Percentiles rank a stretch among this genome's conserved stretches.
phyloP scores from a whole-genome alignment of 441 rosid species.

The Pelargonium citronellum region DNA sequence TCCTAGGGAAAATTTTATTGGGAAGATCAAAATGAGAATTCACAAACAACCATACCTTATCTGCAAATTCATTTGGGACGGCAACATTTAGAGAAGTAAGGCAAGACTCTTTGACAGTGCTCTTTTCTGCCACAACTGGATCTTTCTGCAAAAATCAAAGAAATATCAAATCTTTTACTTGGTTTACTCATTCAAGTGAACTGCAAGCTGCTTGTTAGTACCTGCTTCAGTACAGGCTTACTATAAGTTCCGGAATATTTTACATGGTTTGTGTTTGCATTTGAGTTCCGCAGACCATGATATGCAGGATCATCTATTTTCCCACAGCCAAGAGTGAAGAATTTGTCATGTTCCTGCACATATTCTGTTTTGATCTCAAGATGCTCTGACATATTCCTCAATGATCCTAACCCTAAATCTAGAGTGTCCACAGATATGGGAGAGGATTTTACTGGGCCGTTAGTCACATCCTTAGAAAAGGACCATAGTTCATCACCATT shows the following conservation, averaged over 20 bases:
- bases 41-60: conserved; percentile 31
- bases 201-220: conserved; percentile 25
- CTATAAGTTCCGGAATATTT: conserved; percentile 36
- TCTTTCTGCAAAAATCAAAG: conserved; percentile 35
- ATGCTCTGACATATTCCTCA: conserved; percentile 32
- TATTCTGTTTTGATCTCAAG: conserved; percentile 45
- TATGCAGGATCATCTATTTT: conserved; percentile 39
- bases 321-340: conserved; percentile 33
- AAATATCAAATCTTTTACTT: neutral
- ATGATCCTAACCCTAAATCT: conserved; percentile 40
- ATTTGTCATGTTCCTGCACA: conserved; percentile 44
- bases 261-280: conserved; percentile 26
- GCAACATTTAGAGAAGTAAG: conserved; percentile 25
- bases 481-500: conserved; percentile 75
- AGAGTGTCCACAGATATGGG: conserved; percentile 46
- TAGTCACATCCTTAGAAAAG: conserved; percentile 53
- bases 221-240: conserved; percentile 46
- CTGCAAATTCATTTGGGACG: conserved; percentile 23
- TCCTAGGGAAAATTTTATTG: neutral
- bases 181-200: conserved; percentile 14
- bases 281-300: conserved; percentile 32
- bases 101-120: conserved; percentile 23
- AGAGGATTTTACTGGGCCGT: conserved; percentile 45
- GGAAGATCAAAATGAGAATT: neutral
- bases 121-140: conserved; percentile 26